Base-by-base conservation (phyloP, 768 basidiomycete species). In the Sporobolomyces roseus region DNA sequence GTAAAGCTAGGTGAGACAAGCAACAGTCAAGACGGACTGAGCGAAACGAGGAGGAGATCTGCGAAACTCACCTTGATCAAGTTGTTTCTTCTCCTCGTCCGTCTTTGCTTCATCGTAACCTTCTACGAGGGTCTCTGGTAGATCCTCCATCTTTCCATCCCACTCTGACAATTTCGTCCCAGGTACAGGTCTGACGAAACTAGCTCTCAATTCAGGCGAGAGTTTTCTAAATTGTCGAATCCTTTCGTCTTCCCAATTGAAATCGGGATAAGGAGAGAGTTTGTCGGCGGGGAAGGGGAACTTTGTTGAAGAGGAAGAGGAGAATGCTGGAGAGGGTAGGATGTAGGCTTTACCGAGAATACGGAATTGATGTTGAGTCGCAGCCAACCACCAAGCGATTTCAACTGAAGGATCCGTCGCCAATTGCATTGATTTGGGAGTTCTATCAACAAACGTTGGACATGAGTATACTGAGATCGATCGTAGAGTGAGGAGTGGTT, bases 381-480 rank as follows among this genome's bases (percentile, higher is more conserved):
- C 82, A 35, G 83, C 81, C 60, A 86, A 83, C 88, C 89, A 93
- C 86, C 88, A 91, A 16, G 82, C 84, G 49, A 87, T 71, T 76
- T 91, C 87, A 68, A 86, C 83, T 49, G 80, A 77, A 3, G 61
- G 60, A 23, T 63, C 35, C n/a, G 67, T 30, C 29, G 59, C 54
- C 33, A 73, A 64, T 41, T 75, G 74, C 29, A 60, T 48, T 23
- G 69, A 67, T 38, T 75, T 75, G 16, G 74, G 74, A 7, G 66
- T 65, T 9, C 73, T 45, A 19, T n/a, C n/a, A n/a, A n/a, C n/a
- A n/a, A n/a, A n/a, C n/a, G n/a, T n/a, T n/a, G n/a, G n/a, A n/a
- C n/a, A n/a, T n/a, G n/a, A n/a, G n/a, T n/a, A n/a, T n/a, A n/a
- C n/a, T 14, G 56, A 21, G 33, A 21, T 29, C 27, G 56, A 29